Base-by-base conservation (phyloP, 768 basidiomycete genomes). In the Mrakia gelida region DNA sequence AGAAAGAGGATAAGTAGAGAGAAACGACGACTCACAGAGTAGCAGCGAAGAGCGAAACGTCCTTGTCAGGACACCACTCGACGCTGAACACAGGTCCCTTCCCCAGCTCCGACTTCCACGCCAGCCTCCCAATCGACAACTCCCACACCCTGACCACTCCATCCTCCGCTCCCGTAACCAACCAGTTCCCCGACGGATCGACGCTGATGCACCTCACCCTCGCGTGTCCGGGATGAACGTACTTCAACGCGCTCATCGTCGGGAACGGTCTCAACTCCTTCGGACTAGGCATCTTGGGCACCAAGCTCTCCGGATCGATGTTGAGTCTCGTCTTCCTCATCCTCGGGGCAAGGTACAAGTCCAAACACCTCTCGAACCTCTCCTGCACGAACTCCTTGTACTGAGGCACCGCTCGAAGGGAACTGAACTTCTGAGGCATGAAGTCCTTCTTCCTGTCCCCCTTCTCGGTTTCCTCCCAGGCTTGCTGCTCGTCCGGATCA, bases 321-420 rank as follows among this genome's bases (percentile, higher is more conserved):
- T 94, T 94, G 45, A 98, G 89, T 83, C 93, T 94, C 59, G 85
- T 85, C 65, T 82, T 82, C 74, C 88, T 89, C 80, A 97, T 90
- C 67, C 97, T 89, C 52, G 97, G 96, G 4, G 97, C 97, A 65
- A 99, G 90, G 83, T 99, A 99, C 28, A 99, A 87, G 84, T 99
- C 97, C 52, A 99, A 88, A 85, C 96, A 95, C 30, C 97, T 90
- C 82, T 89, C 90, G 85, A 98, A 98, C 67, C 94, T 89, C 80
- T 98, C 92, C 83, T 96, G 92, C 81, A 98, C 93, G 84, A 98
- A 94, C 77, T 89, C 88, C 81, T 91, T 88, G 84, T 95, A 98
- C 5, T 91, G 97, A 3, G 96, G 95, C 10, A 98, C 97, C 38
- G 91, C 89, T 41, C 97, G 92, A 71, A 99, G 86, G 0, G 93